phyloP scores from a whole-genome alignment of 2,329 filamentous ascomycete genomes.

The Pleomassaria siparia region DNA sequence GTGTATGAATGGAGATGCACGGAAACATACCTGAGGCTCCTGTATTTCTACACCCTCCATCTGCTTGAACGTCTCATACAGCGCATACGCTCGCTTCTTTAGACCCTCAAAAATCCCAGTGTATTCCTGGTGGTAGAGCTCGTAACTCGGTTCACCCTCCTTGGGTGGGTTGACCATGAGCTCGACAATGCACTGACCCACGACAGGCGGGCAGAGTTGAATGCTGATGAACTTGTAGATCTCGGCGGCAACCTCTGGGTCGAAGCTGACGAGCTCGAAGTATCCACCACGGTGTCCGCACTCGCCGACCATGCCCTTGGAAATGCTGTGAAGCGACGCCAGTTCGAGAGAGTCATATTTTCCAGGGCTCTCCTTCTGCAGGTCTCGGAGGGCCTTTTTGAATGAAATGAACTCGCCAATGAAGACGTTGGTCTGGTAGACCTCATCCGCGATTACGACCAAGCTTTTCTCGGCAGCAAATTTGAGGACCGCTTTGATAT shows the following conservation, averaged over 20 bases:
- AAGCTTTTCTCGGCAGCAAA: conserved; percentile 83
- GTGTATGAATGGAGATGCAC: not conserved
- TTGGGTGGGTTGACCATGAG: conserved; percentile 96
- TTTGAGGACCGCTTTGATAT: conserved; percentile 82
- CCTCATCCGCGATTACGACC: conserved; percentile 92
- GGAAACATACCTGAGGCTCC: conserved; percentile 64
- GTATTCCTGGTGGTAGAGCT: conserved; percentile 84
- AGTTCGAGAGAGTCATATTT: conserved; percentile 86
- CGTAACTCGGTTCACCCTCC: conserved; percentile 78
- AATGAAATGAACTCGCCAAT: conserved; percentile 92
- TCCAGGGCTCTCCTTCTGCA: conserved; percentile 69
- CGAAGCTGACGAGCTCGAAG: conserved; percentile 93
- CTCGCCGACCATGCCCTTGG: conserved; percentile 98
- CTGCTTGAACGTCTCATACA: conserved; percentile 85
- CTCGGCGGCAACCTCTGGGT: conserved; percentile 80
- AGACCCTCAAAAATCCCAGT: conserved; percentile 77
- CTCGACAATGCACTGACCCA: conserved; percentile 95
- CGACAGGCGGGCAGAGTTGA: conserved; percentile 91
- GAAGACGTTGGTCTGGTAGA: conserved; percentile 99
- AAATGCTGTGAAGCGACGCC: conserved; percentile 87
- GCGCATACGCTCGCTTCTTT: conserved; percentile 74
- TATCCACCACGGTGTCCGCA: conserved; percentile 97
- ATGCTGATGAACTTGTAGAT: conserved; percentile 99
- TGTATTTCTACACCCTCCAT: conserved; percentile 97
- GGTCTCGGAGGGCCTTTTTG: conserved; percentile 80